Conservation (phyloP, 202 grass and related monocot genomes). For the Setaria viridis region DNA sequence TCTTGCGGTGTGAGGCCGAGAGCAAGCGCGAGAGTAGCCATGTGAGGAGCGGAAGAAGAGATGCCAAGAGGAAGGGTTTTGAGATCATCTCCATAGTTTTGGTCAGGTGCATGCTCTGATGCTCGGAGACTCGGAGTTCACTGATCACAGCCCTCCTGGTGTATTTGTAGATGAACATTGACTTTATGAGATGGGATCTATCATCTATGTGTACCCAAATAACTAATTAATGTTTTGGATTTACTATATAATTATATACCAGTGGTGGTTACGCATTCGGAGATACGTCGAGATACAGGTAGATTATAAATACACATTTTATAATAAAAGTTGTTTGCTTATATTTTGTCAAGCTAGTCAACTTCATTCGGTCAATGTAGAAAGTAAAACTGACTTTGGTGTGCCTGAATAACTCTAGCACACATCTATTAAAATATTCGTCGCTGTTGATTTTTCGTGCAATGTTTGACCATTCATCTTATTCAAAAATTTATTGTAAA, state of each 20-base stretch:
- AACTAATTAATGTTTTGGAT: no score
- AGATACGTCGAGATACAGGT: not conserved
- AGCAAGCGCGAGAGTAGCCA: slow-evolving; percentile 18
- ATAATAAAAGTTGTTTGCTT: no score
- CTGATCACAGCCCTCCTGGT: not conserved
- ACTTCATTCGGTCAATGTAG: no score
- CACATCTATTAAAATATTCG: no score
- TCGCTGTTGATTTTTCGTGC: no score
- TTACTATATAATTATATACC: no score
- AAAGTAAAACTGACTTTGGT: no score
- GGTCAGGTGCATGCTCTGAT: not conserved
- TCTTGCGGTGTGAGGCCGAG: not conserved
- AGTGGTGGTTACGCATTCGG: not conserved
- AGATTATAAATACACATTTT: no score
- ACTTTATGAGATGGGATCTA: not conserved
- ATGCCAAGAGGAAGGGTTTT: slow-evolving; percentile 13
- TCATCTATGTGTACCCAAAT: not conserved
- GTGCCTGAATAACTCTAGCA: no score
- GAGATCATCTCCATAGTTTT: slow-evolving; percentile 11
- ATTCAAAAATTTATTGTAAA: no score
- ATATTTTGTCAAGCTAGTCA: no score
- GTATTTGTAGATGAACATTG: slow-evolving; percentile 16
- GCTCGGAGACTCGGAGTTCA: not conserved
- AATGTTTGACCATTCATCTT: no score
- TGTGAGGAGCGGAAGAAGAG: slow-evolving; percentile 50